Evolutionary conservation across 805 yeast species (phyloP), one percentile per base, ranked within the genome.

Genomic region (Candida argentea): DNA sequence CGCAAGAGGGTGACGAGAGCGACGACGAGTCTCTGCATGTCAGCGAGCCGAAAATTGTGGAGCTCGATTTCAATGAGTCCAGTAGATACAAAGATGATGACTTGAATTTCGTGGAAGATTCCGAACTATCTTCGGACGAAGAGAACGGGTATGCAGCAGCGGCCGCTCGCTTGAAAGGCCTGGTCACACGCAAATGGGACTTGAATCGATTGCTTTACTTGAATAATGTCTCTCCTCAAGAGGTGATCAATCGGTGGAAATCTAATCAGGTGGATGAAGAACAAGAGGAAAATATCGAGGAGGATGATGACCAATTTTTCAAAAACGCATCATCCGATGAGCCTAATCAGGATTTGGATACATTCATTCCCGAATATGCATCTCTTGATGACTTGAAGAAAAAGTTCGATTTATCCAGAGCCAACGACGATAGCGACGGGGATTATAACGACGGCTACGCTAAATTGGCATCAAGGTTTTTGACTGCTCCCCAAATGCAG

Each of bases 141-240:
- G 61, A 50, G 6, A 50, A 54, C 5, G 55, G 57, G 19, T 66
- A 65, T 57, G 45, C 54, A 28, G 36, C 43, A 7, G 61, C 80
- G 22, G 95, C 94, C 1, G 48, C 73, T 4, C 75, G 67, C 40
- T 59, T 82, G 33, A 61, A 70, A 36, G 70, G 78, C n/a, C 39
- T 68, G 4, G 33, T 60, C 54, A 46, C 64, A 57, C 42, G 70
- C 64, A 54, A 60, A 33, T 83, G 93, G 87, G 83, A 89, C 50
- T 72, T 89, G 36, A 76, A 78, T 41, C 83, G 81, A 45, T 57
- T 89, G 31, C 59, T 91, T 4, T 89, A 91, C 51, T 66, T 81
- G 71, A 75, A 78, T 32, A 79, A 83, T 40, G 64, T 85, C 23
- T 71, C 74, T 8, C 87, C 96, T 0, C 62, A 57, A 1, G 91